Base-by-base conservation (phyloP, 345 rosid species). In the thale cress (Arabidopsis thaliana) region DNA sequence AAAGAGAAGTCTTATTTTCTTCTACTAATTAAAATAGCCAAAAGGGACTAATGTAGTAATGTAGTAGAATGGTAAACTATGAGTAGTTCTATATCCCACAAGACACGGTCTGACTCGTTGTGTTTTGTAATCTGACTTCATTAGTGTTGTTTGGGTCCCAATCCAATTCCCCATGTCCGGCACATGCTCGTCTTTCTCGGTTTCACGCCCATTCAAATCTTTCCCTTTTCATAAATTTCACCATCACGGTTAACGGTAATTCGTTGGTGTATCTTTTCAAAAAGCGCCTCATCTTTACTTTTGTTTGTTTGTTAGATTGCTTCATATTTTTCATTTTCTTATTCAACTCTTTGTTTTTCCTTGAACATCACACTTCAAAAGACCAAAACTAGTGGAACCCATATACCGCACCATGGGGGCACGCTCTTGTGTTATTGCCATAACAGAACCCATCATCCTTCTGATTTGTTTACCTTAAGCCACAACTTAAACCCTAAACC, bases 141-240 rank as follows among this genome's bases (percentile, higher is more conserved):
- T 56, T 56, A 69, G 73, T 56, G 62, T 42, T 12, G 52, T 41
- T 41, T 11, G 65, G 73, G 73, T 30, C 65, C 55, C 41, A 69
- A 16, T 69, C 33, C 56, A 45, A 22, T 44, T 57, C 7, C 65
- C 55, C 24, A 69, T 69, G 65, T 42, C 65, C 49, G 6, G 51
- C 46, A 66, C 71, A 53, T 67, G 72, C 61, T 67, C 6, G n/a
- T 28, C 25, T 25, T 38, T 67, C 37, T 22, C 70, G 22, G 44
- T 22, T 52, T 53, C 71, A 50, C 71, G 46, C 71, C 59, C 58
- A 34, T 50, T 34, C 59, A 25, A 20, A 28, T 41, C 0, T 12
- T 53, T 53, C 33, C 6, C 1, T 14, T 64, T 30, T 3, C 68
- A 11, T 32, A 24, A 41, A 36, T 10, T 6, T 25, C 8, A 3